phyloP scores from a whole-genome alignment of 1,284 basidiomycete genomes.

The Cerioporus squamosus region DNA sequence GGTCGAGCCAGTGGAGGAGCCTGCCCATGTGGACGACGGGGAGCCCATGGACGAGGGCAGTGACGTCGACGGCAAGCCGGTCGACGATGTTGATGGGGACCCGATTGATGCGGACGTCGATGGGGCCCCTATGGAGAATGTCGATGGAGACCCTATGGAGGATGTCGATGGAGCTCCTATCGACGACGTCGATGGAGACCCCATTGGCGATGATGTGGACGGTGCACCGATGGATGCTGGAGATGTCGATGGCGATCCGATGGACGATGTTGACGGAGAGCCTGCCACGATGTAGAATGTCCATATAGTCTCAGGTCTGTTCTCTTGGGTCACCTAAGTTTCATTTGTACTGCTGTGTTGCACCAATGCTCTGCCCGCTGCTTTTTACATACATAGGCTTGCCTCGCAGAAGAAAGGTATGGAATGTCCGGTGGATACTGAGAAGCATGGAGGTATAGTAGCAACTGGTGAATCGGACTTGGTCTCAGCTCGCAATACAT shows the following conservation, averaged over 20 bases:
- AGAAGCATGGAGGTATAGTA: too few species aligned
- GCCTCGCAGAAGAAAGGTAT: too few species aligned
- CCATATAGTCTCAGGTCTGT: not conserved
- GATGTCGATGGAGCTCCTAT: constrained; percentile 42
- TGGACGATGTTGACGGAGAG: constrained; percentile 14
- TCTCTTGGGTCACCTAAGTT: not conserved
- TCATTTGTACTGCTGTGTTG: too few species aligned
- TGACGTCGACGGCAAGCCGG: constrained; percentile 46
- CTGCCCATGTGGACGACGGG: constrained; percentile 49
- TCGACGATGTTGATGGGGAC: constrained; percentile 40
- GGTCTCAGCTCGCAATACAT: too few species aligned
- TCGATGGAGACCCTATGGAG: constrained; percentile 46
- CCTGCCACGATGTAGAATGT: constrained; percentile 6
- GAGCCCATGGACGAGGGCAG: constrained; percentile 51
- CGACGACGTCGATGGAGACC: constrained; percentile 37
- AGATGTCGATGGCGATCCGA: constrained; percentile 13
- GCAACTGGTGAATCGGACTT: too few species aligned
- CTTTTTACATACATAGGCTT: too few species aligned
- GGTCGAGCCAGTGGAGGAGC: constrained; percentile 29
- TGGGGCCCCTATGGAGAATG: constrained; percentile 47
- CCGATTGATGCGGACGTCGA: constrained; percentile 49
- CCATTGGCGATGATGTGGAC: constrained; percentile 48
- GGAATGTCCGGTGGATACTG: too few species aligned
- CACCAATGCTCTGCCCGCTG: too few species aligned
- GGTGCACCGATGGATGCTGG: constrained; percentile 39